Base-by-base conservation (phyloP, 352 stramenopile genomes). In the Globisporangium spiculum region DNA sequence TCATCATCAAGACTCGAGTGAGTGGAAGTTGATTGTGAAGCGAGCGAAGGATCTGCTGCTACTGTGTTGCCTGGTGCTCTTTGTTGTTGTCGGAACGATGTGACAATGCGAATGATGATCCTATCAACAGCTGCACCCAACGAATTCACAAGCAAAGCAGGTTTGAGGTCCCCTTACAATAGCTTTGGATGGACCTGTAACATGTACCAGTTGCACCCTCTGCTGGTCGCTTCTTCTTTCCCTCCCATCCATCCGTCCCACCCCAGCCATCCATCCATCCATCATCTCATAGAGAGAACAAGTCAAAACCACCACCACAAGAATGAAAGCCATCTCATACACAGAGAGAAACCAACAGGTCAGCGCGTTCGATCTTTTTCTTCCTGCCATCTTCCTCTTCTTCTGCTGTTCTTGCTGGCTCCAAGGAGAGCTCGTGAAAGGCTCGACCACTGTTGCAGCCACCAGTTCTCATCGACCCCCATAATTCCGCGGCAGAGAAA, bases 391-490 rank as follows among this genome's bases (percentile, higher is more conserved):
- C 48, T 55, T 30, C 52, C 30, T 55, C 14, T 32, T 27, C 50
- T 20, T 56, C 50, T 50, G 14, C 16, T n/a, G 41, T n/a, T n/a
- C 4, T 50, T 16, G 41, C 44, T 52, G 44, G 44, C 44, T 52
- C 44, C 16, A 52, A 52, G 2, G 41, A 50, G 16, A 22, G 44
- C 18, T 24, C 12, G 10, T 52, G 44, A 52, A 22, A 52, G 44
- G 16, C 22, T 57, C 52, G 52, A 48, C 30, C 56, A 27, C 32
- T 61, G 56, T 44, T 61, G 56, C 56, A 50, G 27, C 30, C 12
- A 26, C 7, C 18, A 26, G 4, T 48, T 27, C 32, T 46, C 18
- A 34, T 2, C 18, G 4, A 52, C 4, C 5, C 0, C 52, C 52
- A 57, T 57, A 57, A 61, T 48, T 2, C 0, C 20, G 44, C 16